phyloP scores from a whole-genome alignment of 2,329 filamentous ascomycete genomes.

The Sporothrix dimorphospora region DNA sequence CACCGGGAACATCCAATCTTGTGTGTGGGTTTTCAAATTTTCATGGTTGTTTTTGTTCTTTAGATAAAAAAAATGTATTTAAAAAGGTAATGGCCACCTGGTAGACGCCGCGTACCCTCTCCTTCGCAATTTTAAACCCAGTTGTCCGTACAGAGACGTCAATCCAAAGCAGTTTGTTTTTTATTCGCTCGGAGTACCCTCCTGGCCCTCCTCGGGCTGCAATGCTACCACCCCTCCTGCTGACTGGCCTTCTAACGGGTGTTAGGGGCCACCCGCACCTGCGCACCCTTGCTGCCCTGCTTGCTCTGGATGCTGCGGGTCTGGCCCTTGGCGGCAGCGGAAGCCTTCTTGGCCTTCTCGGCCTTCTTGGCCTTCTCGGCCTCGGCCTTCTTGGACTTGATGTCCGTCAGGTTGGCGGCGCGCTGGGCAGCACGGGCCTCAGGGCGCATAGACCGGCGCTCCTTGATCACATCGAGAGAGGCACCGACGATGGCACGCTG shows the following conservation, averaged over 20 bases:
- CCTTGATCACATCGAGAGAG: constrained; percentile 99
- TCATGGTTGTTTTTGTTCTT: constrained; percentile 20
- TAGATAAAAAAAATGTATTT: constrained; percentile 15
- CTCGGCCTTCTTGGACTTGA: constrained; percentile 97
- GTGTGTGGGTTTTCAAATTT: constrained; percentile 14
- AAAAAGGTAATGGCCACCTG: constrained; percentile 27
- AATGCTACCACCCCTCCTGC: not conserved
- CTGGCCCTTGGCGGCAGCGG: constrained; percentile 74
- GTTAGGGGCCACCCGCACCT: constrained; percentile 81
- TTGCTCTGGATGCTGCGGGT: constrained; percentile 87
- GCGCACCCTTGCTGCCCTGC: constrained; percentile 93
- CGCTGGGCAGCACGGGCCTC: constrained; percentile 94
- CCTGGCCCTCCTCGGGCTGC: not conserved
- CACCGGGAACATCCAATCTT: not conserved
- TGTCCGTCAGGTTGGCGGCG: constrained; percentile 88
- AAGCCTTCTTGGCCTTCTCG: constrained; percentile 95
- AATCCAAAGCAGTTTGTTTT: constrained; percentile 23
- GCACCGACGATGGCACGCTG: constrained; percentile 99
- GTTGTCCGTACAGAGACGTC: constrained; percentile 15
- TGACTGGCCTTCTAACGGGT: constrained; percentile 67
- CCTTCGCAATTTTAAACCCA: constrained; percentile 23
- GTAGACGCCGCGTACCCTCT: constrained; percentile 30
- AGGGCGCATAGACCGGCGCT: constrained; percentile 91
- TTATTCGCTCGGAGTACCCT: constrained; percentile 7
- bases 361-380: constrained; percentile 93